Conservation (phyloP, 306 rosid species). For the Vicia villosa region DNA sequence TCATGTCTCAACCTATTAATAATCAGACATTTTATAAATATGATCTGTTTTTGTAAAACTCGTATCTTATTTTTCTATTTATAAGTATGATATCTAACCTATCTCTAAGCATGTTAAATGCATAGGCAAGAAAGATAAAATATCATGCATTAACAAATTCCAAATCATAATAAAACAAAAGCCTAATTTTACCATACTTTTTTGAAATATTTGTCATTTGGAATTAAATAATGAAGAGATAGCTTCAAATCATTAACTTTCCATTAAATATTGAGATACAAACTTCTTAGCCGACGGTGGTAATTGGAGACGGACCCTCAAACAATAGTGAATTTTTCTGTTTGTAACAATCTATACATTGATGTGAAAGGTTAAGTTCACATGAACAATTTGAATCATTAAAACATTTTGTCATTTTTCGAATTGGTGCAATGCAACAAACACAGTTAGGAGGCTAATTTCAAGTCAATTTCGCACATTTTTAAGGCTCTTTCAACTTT, state of each 20-base stretch:
- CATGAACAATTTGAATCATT: not conserved
- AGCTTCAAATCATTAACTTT: not conserved
- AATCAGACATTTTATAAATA: no score
- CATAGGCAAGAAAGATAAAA: no score
- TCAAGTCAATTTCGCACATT: slow-evolving; percentile 34
- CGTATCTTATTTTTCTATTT: no score
- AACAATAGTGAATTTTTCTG: not conserved
- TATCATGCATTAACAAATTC: no score
- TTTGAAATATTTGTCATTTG: no score
- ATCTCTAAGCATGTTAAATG: no score
- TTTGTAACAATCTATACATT: not conserved
- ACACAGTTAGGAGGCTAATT: slow-evolving; percentile 14
- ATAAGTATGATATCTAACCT: no score
- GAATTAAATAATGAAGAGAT: no score
- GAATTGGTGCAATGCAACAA: slow-evolving; percentile 24
- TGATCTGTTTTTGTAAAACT: no score
- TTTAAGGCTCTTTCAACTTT: slow-evolving; percentile 14
- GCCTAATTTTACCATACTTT: no score
- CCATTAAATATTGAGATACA: not conserved
- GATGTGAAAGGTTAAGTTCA: slow-evolving; percentile 28
- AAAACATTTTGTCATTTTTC: slow-evolving; percentile 11
- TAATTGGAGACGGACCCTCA: slow-evolving; percentile 25
- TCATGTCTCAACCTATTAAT: no score
- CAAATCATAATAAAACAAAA: no score
- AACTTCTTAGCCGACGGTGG: slow-evolving; percentile 23